Percentiles rank a stretch among this genome's conserved stretches.
phyloP scores from a whole-genome alignment of 2,329 filamentous ascomycete genomes.

The Helicocarpus griseus region DNA sequence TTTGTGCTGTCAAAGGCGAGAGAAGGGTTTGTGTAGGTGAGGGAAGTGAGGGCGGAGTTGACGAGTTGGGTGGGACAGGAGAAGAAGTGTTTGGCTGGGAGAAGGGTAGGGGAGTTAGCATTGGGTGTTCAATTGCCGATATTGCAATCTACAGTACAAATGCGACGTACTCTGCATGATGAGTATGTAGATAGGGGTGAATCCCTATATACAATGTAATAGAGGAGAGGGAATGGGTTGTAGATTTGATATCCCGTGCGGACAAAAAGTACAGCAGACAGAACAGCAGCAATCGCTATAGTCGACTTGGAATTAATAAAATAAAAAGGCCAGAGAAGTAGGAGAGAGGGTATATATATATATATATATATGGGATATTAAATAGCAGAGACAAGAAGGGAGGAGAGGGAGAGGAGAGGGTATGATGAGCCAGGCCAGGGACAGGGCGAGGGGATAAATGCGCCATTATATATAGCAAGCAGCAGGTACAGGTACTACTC shows the following conservation, averaged over 20 bases:
- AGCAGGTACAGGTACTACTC: no score
- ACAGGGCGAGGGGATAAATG: no score
- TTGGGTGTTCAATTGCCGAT: no score
- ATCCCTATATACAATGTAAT: conserved; percentile 5
- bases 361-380: no score
- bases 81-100: conserved; percentile 69
- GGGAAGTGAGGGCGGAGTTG: conserved; percentile 60
- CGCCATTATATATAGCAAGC: no score
- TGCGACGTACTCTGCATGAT: conserved; percentile 28
- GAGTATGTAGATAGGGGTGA: neutral
- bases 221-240: neutral
- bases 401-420: neutral
- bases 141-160: neutral
- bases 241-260: neutral
- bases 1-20: conserved; percentile 67
- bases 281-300: neutral
- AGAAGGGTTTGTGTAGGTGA: conserved; percentile 77
- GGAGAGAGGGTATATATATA: no score
- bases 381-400: neutral
- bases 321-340: no score
- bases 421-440: neutral
- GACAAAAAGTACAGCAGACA: neutral
- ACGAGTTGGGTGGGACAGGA: conserved; percentile 74
- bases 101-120: conserved; percentile 6
- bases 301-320: no score